A percentile compares a stretch with the other conserved stretches of the same genome.
phyloP scores from a whole-genome alignment of 345 rosid species.

The Excoecaria cochinchinensis region DNA sequence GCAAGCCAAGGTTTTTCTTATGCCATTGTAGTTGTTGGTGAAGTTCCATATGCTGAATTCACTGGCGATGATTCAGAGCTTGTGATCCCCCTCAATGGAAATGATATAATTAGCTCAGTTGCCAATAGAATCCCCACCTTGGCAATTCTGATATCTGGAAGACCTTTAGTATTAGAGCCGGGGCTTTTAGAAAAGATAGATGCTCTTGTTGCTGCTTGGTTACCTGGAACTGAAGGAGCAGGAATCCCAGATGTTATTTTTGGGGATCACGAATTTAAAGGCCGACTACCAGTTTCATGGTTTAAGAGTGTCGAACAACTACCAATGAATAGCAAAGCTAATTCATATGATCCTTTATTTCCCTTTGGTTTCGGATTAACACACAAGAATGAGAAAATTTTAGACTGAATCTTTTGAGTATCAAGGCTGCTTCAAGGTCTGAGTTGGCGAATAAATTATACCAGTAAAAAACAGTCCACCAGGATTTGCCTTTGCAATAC shows the following conservation, averaged over 20 bases:
- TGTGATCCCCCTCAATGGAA: constrained; percentile 60
- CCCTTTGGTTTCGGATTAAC: constrained; percentile 69
- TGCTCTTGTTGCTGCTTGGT: constrained; percentile 84
- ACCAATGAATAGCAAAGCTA: constrained; percentile 43
- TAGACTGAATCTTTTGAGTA: constrained; percentile 17
- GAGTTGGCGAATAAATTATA: background rate
- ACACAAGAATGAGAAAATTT: constrained; percentile 4
- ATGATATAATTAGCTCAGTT: constrained; percentile 42
- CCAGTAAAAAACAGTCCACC: background rate
- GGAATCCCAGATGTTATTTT: constrained; percentile 69
- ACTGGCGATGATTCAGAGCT: constrained; percentile 61
- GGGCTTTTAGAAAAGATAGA: constrained; percentile 54
- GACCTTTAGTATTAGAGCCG: constrained; percentile 68
- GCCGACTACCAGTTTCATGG: constrained; percentile 78
- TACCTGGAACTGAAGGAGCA: constrained; percentile 78
- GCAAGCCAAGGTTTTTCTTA: constrained; percentile 43
- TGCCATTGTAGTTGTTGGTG: constrained; percentile 80
- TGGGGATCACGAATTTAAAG: constrained; percentile 59
- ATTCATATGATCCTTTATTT: constrained; percentile 59
- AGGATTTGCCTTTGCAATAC: background rate
- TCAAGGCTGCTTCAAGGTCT: constrained; percentile 13
- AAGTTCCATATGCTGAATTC: constrained; percentile 71
- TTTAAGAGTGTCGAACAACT: constrained; percentile 51
- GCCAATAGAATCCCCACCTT: constrained; percentile 65
- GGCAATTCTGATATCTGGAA: constrained; percentile 63